phyloP scores from a whole-genome alignment of 441 rosid species.

The Raphanus hybrid region DNA sequence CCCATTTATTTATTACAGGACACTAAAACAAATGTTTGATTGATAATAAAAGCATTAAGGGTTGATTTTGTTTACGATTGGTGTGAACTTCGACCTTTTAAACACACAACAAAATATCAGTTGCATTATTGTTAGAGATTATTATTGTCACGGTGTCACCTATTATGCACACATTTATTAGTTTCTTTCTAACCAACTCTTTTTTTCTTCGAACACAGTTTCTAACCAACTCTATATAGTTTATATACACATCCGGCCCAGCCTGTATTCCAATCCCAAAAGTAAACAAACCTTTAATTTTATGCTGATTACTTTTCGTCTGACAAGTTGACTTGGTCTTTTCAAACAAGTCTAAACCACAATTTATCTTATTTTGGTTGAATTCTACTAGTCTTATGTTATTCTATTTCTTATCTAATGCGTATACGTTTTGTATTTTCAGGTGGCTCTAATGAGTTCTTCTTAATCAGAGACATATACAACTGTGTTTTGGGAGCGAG shows the following conservation, averaged over 20 bases:
- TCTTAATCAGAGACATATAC: not conserved
- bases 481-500: not conserved
- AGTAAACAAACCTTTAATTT: not conserved
- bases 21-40: not conserved
- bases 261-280: not conserved
- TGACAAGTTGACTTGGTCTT: conserved; percentile 30
- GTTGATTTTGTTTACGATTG: not conserved
- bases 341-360: conserved; percentile 6
- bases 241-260: not conserved
- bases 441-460: not conserved
- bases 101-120: no score
- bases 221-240: not conserved
- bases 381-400: not conserved
- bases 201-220: not conserved
- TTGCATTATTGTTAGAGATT: not conserved
- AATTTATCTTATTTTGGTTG: not conserved
- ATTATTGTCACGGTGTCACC: not conserved
- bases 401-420: not conserved
- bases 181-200: not conserved
- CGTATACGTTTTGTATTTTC: conserved; percentile 6
- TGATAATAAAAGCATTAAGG: not conserved
- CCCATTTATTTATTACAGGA: not conserved
- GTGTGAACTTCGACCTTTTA: no score
- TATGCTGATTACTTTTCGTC: not conserved
- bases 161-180: not conserved